Evolutionary conservation across 768 basidiomycete genomes (phyloP).

Genomic region (Mycena galopus): DNA sequence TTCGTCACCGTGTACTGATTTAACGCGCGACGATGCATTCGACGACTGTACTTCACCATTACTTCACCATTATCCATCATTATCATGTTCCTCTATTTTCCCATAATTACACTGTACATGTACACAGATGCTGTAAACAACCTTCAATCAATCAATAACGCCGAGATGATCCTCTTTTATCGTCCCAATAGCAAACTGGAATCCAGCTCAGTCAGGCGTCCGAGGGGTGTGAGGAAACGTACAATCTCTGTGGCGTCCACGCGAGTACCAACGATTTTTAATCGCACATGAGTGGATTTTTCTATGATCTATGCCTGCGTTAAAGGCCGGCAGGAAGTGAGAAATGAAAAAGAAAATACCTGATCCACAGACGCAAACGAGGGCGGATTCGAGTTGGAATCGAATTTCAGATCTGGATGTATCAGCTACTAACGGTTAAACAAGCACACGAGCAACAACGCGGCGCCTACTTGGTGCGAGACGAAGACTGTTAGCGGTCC

Average conservation of each 20-base stretch:
- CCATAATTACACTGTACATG: constrained; percentile 19
- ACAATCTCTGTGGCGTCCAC: constrained; percentile 99
- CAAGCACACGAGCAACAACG: constrained; percentile 1
- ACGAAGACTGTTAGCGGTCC: constrained; percentile 96
- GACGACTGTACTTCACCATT: constrained; percentile 15
- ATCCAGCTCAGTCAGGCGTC: constrained; percentile 11
- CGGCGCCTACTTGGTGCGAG: constrained; percentile 84
- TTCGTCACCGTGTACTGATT: constrained; percentile 14
- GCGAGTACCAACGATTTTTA: constrained; percentile 98
- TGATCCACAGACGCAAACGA: constrained; percentile 94
- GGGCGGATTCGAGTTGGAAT: constrained; percentile 97
- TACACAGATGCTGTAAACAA: neutral
- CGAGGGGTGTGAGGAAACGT: constrained; percentile 42
- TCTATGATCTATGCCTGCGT: constrained; percentile 83
- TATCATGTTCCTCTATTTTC: constrained; percentile 11
- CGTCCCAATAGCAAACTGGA: constrained; percentile 94
- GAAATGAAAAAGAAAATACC: constrained; percentile 54
- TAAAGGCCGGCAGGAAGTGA: neutral
- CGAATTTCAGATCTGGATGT: constrained; percentile 93
- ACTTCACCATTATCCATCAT: neutral
- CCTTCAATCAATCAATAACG: constrained; percentile 80
- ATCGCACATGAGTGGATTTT: constrained; percentile 90
- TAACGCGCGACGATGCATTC: neutral
- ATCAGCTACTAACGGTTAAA: constrained; percentile 74
- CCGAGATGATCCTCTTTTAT: constrained; percentile 99